phyloP scores from a whole-genome alignment of 2,329 filamentous ascomycete genomes.

The Zopfia rhizophila region DNA sequence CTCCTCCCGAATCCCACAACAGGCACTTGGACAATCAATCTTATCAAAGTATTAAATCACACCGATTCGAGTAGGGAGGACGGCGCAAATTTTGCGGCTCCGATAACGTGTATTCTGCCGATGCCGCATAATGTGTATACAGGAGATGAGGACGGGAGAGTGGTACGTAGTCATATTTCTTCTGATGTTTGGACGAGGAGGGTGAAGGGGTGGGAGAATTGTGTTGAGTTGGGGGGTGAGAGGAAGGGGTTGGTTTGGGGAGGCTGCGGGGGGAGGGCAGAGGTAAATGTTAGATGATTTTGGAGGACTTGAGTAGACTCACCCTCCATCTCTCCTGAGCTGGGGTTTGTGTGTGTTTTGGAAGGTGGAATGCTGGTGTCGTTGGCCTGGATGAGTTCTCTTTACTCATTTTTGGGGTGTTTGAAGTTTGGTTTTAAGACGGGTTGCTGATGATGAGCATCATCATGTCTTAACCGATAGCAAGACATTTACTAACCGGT shows the following conservation, averaged over 20 bases:
- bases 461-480: no score
- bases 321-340: neutral
- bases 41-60: conserved; percentile 85
- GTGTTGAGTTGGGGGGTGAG: conserved; percentile 25
- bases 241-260: conserved; percentile 3
- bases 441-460: no score
- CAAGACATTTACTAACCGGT: no score
- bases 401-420: no score
- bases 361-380: no score
- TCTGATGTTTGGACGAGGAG: conserved; percentile 17
- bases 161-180: conserved; percentile 56
- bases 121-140: conserved; percentile 89
- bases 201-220: conserved; percentile 13
- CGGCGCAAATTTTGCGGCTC: conserved; percentile 65
- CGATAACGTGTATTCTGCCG: conserved; percentile 86
- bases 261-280: neutral
- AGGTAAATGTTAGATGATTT: conserved; percentile 1
- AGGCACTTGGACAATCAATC: conserved; percentile 78
- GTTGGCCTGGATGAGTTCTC: no score
- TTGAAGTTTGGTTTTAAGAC: no score
- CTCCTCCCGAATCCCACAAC: conserved; percentile 62
- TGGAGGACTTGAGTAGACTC: neutral
- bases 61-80: conserved; percentile 73
- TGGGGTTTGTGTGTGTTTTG: no score
- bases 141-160: conserved; percentile 90